phyloP scores from a whole-genome alignment of 2,329 filamentous ascomycete species.

The Colletotrichum eremochloae region DNA sequence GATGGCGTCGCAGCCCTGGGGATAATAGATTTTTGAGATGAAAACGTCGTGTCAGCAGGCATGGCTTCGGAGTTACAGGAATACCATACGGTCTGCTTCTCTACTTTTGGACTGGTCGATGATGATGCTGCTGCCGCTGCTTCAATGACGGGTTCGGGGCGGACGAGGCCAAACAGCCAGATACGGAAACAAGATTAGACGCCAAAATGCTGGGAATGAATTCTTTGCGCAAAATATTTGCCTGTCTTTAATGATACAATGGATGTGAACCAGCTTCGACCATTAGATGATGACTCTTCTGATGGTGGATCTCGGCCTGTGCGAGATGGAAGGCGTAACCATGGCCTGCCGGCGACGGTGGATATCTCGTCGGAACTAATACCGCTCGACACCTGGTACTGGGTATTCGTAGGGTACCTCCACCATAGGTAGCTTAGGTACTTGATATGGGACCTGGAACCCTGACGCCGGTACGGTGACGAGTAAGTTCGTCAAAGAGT shows the following conservation, averaged over 20 bases:
- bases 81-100: conserved; percentile 42
- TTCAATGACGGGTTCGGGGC: conserved; percentile 2
- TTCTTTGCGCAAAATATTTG: not conserved
- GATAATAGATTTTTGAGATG: conserved; percentile 24
- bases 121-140: conserved; percentile 24
- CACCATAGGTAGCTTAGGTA: conserved; percentile 37
- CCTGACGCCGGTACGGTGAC: conserved; percentile 25
- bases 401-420: conserved; percentile 15
- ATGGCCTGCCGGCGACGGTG: conserved; percentile 23
- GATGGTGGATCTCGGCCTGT: conserved; percentile 6
- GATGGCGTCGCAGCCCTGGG: conserved; percentile 39
- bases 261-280: not conserved
- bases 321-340: conserved; percentile 20
- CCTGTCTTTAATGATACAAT: not conserved
- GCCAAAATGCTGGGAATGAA: not conserved
- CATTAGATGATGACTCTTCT: conserved; percentile 17
- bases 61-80: conserved; percentile 39
- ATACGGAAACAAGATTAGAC: not conserved
- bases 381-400: conserved; percentile 11
- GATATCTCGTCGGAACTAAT: conserved; percentile 24
- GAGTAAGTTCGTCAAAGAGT: conserved; percentile 25
- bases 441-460: conserved; percentile 36
- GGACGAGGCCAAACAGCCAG: conserved; percentile 2
- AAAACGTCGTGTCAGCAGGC: conserved; percentile 22
- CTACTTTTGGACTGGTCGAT: conserved; percentile 33